These are phyloP conservation scores for Eucalyptus guilfoylei DNA, from an alignment of 345 rosid species.

Conservation along the genomic window DNA sequence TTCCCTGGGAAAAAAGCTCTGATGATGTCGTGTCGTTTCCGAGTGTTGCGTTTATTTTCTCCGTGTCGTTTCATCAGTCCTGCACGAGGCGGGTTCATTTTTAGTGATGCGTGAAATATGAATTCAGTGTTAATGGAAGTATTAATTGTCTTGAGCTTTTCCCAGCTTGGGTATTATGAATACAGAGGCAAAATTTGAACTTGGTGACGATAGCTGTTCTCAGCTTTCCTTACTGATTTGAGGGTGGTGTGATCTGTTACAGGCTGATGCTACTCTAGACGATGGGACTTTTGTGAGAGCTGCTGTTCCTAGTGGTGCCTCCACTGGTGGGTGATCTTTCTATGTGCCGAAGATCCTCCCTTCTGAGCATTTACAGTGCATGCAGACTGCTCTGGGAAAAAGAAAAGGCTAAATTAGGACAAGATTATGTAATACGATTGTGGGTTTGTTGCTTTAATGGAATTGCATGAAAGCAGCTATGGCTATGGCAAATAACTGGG, in stretches of 20 bases:
- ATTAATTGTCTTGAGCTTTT: neutral
- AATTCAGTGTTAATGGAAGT: neutral
- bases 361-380: neutral
- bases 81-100: neutral
- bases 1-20: neutral
- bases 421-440: neutral
- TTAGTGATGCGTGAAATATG: neutral
- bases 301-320: conserved; percentile 72
- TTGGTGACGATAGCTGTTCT: neutral
- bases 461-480: neutral
- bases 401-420: neutral
- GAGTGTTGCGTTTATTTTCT: neutral
- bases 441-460: neutral
- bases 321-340: conserved; percentile 28
- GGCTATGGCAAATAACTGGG: neutral
- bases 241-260: neutral
- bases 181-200: neutral
- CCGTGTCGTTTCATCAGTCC: neutral
- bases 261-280: conserved; percentile 37
- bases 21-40: neutral
- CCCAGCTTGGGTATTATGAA: neutral
- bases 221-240: neutral
- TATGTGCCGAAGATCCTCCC: neutral
- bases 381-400: too few species aligned
- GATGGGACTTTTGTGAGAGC: conserved; percentile 37